phyloP scores from a whole-genome alignment of 805 yeast genomes.

The Starmerella cellae region DNA sequence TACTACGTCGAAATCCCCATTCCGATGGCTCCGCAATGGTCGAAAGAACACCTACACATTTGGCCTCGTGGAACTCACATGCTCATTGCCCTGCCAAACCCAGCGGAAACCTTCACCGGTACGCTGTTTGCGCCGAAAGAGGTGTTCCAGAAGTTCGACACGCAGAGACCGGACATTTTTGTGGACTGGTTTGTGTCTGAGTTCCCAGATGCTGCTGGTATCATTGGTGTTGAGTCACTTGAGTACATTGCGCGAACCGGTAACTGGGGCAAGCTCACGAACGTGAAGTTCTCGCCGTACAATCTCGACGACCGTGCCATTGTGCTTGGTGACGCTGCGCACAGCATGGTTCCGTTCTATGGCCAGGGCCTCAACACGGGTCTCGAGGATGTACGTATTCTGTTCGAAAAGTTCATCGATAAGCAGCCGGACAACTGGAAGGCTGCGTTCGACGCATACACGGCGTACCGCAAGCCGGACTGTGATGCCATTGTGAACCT shows the following conservation, averaged over 20 bases:
- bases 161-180: slow-evolving; percentile 29
- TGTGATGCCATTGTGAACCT: slow-evolving; percentile 61
- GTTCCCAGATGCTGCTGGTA: slow-evolving; percentile 60
- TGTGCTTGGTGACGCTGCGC: slow-evolving; percentile 86
- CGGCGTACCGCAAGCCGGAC: slow-evolving; percentile 47
- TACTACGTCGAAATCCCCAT: slow-evolving; percentile 70
- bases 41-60: slow-evolving; percentile 62
- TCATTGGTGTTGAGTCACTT: slow-evolving; percentile 51
- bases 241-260: slow-evolving; percentile 38
- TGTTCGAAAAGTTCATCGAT: slow-evolving; percentile 38
- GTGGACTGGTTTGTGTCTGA: slow-evolving; percentile 41
- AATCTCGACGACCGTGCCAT: slow-evolving; percentile 49
- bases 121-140: slow-evolving; percentile 78
- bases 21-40: slow-evolving; percentile 36
- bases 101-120: slow-evolving; percentile 76
- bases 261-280: slow-evolving; percentile 70
- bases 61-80: slow-evolving; percentile 84
- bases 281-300: slow-evolving; percentile 57
- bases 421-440: slow-evolving; percentile 24
- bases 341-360: slow-evolving; percentile 94
- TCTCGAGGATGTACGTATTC: slow-evolving; percentile 70
- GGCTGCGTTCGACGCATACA: slow-evolving; percentile 43
- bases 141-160: slow-evolving; percentile 37
- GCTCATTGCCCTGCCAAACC: slow-evolving; percentile 81
- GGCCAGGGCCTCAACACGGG: slow-evolving; percentile 98